phyloP scores from a whole-genome alignment of 768 basidiomycete species.

The Boletellus ananiceps region DNA sequence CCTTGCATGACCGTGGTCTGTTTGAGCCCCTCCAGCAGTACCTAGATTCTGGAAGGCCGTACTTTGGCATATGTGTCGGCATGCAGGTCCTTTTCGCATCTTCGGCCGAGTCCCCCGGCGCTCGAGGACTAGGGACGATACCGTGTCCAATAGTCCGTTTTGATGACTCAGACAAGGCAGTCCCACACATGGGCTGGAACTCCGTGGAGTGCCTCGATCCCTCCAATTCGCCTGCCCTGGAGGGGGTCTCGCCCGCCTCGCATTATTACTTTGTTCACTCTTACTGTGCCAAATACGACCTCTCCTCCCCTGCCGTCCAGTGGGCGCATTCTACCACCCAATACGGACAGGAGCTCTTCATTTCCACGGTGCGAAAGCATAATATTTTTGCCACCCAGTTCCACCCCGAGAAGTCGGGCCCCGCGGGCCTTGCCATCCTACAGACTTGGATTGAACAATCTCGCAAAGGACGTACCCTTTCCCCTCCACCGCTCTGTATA shows the following conservation, averaged over 20 bases:
- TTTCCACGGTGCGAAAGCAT: constrained; percentile 75
- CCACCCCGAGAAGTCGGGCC: constrained; percentile 96
- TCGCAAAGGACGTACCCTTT: constrained; percentile 35
- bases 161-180: constrained; percentile 66
- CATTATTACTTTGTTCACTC: constrained; percentile 99
- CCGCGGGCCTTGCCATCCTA: constrained; percentile 77
- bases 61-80: constrained; percentile 98
- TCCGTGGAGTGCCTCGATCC: constrained; percentile 54
- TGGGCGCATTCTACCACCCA: constrained; percentile 88
- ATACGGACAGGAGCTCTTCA: constrained; percentile 90
- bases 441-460: constrained; percentile 72
- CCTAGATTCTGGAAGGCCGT: constrained; percentile 83
- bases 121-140: constrained; percentile 77
- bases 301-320: constrained; percentile 51
- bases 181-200: constrained; percentile 99
- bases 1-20: constrained; percentile 67
- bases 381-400: constrained; percentile 94
- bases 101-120: constrained; percentile 69
- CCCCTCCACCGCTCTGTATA: constrained; percentile 30
- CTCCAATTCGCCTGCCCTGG: constrained; percentile 35
- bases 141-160: constrained; percentile 80
- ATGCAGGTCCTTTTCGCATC: constrained; percentile 93
- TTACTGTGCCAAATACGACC: constrained; percentile 76
- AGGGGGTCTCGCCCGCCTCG: constrained; percentile 47
- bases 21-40: constrained; percentile 78